Conservation (phyloP, 352 stramenopile genomes). For the Pythium myriotylum region DNA sequence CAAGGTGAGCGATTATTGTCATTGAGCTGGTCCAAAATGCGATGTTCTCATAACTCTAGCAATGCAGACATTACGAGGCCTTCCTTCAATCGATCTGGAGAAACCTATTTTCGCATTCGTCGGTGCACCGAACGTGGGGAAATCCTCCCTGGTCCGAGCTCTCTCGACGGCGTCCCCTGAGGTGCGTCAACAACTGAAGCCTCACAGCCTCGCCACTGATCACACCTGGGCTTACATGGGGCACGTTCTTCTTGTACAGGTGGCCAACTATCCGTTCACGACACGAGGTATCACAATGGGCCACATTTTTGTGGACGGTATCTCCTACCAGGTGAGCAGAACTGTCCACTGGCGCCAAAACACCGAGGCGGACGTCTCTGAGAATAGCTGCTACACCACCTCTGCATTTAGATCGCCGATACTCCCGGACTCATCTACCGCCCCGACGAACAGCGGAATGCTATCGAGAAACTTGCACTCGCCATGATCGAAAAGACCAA, state of each 20-base stretch:
- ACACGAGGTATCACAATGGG: constrained; percentile 88
- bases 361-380: too few relatives aligned
- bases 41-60: too few relatives aligned
- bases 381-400: constrained; percentile 5
- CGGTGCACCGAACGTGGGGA: constrained; percentile 84
- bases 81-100: constrained; percentile 79
- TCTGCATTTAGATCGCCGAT: constrained; percentile 67
- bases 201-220: too few relatives aligned
- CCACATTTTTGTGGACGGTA: constrained; percentile 83
- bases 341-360: too few relatives aligned
- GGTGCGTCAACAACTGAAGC: constrained; percentile 39
- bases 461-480: constrained; percentile 46
- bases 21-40: too few relatives aligned
- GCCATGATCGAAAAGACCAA: constrained; percentile 45
- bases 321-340: constrained; percentile 76
- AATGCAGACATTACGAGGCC: constrained; percentile 59
- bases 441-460: constrained; percentile 38
- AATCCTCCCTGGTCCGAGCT: constrained; percentile 80
- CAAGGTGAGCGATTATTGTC: constrained; percentile 18
- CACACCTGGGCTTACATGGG: too few relatives aligned
- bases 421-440: constrained; percentile 50
- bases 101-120: constrained; percentile 87
- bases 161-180: constrained; percentile 83
- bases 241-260: constrained; percentile 37
- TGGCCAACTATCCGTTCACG: constrained; percentile 89